Conservation (phyloP, 345 rosid genomes). For the Eucalyptus camaldulensis region DNA sequence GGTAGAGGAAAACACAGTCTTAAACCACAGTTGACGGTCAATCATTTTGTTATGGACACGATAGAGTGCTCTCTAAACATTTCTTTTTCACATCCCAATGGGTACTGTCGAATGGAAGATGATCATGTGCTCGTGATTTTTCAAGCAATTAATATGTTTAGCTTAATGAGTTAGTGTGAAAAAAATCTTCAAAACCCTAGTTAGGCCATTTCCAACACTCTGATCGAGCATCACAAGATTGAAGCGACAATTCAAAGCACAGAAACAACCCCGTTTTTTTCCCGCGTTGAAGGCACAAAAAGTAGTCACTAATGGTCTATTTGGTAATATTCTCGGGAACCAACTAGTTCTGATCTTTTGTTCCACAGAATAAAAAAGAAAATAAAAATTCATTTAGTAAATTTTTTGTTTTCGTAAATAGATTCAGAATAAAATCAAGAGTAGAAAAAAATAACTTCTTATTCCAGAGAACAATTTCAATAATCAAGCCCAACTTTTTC, state of each 20-base stretch:
- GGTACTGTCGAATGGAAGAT: not conserved
- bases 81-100: not conserved
- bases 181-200: not conserved
- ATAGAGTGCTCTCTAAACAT: not conserved
- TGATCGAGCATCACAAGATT: not conserved
- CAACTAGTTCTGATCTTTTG: too few relatives aligned
- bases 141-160: not conserved
- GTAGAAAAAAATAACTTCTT: too few relatives aligned
- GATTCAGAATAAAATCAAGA: too few relatives aligned
- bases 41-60: too few relatives aligned
- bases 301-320: not conserved
- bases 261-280: not conserved
- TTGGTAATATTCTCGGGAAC: too few relatives aligned
- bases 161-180: not conserved
- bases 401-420: too few relatives aligned
- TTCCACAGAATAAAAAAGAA: too few relatives aligned
- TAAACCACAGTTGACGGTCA: too few relatives aligned
- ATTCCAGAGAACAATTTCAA: too few relatives aligned
- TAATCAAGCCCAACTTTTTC: too few relatives aligned
- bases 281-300: not conserved
- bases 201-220: not conserved
- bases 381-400: rapidly evolving
- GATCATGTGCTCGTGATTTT: not conserved
- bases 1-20: too few relatives aligned
- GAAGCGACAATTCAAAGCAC: not conserved